These are phyloP conservation scores for Pseudoturritis turrita DNA, from an alignment of 345 rosid genomes.

Conservation along the genomic window DNA sequence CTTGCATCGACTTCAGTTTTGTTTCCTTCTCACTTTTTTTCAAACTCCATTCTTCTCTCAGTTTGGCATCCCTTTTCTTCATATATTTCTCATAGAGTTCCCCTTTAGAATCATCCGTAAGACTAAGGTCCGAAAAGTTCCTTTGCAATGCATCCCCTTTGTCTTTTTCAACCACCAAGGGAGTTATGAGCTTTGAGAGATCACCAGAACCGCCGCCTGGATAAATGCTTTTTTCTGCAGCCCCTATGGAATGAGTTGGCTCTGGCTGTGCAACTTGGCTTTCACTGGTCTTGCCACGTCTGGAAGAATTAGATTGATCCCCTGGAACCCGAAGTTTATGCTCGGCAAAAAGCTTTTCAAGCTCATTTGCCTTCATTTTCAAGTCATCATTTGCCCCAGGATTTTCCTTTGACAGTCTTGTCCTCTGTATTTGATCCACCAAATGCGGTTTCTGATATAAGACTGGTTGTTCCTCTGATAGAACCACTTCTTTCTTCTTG, in stretches of 20 bases:
- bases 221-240: conserved; percentile 37
- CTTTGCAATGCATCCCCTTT: conserved; percentile 37
- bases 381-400: conserved; percentile 63
- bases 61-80: conserved; percentile 84
- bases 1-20: conserved; percentile 76
- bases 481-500: conserved; percentile 36
- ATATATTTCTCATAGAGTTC: conserved; percentile 61
- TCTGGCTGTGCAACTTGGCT: conserved; percentile 37
- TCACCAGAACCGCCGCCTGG: conserved; percentile 29
- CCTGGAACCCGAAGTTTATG: conserved; percentile 60
- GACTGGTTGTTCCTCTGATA: conserved; percentile 34
- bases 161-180: conserved; percentile 29
- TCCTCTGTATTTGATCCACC: conserved; percentile 59
- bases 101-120: conserved; percentile 76
- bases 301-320: conserved; percentile 52
- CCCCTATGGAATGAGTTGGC: conserved; percentile 31
- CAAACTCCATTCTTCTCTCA: conserved; percentile 71
- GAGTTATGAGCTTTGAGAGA: conserved; percentile 38
- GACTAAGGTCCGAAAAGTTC: conserved; percentile 46
- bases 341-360: conserved; percentile 74
- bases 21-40: conserved; percentile 49
- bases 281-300: conserved; percentile 62
- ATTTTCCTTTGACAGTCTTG: conserved; percentile 60
- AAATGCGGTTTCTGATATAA: conserved; percentile 43
- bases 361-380: conserved; percentile 67